Evolutionary conservation across 257 asterid species (phyloP).

Genomic region (Nicotiana sylvestris): DNA sequence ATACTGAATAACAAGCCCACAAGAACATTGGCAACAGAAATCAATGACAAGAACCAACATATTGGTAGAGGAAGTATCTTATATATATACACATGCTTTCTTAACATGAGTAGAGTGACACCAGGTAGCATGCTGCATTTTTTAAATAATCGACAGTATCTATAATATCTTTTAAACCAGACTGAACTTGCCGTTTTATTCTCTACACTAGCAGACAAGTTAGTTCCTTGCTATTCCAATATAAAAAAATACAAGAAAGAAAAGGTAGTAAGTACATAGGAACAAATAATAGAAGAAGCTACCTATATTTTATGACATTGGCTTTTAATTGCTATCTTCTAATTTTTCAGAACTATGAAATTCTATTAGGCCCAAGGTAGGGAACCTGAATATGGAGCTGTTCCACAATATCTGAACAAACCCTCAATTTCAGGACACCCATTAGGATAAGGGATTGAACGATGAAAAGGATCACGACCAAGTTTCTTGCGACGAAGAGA

Average conservation of each 20-base stretch:
- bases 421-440: constrained; percentile 91
- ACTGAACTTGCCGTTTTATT: neutral
- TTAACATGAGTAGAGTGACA: neutral
- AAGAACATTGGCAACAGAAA: neutral
- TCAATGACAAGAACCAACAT: neutral
- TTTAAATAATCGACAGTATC: neutral
- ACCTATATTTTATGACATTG: neutral
- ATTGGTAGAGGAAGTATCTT: neutral
- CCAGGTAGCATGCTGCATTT: neutral
- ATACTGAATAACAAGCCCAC: neutral
- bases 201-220: neutral
- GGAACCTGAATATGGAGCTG: constrained; percentile 57
- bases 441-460: constrained; percentile 86
- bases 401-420: constrained; percentile 73
- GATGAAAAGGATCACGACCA: constrained; percentile 85
- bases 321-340: neutral
- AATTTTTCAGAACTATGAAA: neutral
- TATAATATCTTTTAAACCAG: neutral
- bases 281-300: neutral
- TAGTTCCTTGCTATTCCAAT: neutral
- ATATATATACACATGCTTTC: neutral
- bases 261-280: neutral
- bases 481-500: constrained; percentile 65
- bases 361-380: constrained; percentile 64
- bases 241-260: neutral